A percentile compares a stretch with the other conserved stretches of the same genome.
Evolutionary conservation across 2,329 filamentous ascomycete genomes (phyloP).

Genomic region (Ophiostoma montium): DNA sequence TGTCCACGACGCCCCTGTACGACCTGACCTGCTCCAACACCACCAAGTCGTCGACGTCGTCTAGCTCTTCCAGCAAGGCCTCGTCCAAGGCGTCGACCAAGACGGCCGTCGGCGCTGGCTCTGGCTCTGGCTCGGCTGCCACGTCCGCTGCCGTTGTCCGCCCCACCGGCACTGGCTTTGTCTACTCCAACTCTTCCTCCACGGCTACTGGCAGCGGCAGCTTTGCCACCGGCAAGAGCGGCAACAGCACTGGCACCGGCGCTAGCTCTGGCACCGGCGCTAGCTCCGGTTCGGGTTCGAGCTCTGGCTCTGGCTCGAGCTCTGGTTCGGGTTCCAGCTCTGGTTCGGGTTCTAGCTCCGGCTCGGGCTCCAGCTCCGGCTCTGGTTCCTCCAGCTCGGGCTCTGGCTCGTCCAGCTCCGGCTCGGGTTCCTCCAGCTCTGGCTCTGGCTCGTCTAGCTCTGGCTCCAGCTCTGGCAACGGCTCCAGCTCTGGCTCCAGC

Average conservation of each 20-base stretch:
- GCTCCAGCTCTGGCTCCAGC: slow-evolving; percentile 9
- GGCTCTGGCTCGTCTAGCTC: slow-evolving; percentile 10
- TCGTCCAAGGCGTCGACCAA: not conserved
- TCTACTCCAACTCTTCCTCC: not conserved
- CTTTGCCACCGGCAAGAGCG: slow-evolving; percentile 14
- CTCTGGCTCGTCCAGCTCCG: slow-evolving; percentile 11
- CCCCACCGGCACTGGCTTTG: not conserved
- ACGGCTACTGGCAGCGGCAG: slow-evolving; percentile 14
- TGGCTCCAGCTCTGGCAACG: slow-evolving; percentile 12
- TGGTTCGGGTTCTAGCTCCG: slow-evolving; percentile 8
- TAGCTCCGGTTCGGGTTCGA: slow-evolving; percentile 9
- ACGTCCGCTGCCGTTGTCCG: not conserved
- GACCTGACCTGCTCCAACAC: slow-evolving; percentile 44
- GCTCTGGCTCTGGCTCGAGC: not conserved
- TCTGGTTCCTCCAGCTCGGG: slow-evolving; percentile 13
- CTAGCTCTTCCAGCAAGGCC: slow-evolving; percentile 11
- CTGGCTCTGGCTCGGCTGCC: not conserved
- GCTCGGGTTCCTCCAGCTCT: slow-evolving; percentile 5
- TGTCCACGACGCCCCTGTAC: slow-evolving; percentile 42
- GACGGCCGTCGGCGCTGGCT: not conserved
- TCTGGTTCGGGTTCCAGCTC: slow-evolving; percentile 13
- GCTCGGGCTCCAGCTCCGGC: slow-evolving; percentile 1
- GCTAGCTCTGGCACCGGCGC: slow-evolving; percentile 5
- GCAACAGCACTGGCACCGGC: slow-evolving; percentile 12
- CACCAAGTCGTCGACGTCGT: slow-evolving; percentile 2